Base-by-base conservation (phyloP, 768 basidiomycete genomes). In the Boletus rubropictus region DNA sequence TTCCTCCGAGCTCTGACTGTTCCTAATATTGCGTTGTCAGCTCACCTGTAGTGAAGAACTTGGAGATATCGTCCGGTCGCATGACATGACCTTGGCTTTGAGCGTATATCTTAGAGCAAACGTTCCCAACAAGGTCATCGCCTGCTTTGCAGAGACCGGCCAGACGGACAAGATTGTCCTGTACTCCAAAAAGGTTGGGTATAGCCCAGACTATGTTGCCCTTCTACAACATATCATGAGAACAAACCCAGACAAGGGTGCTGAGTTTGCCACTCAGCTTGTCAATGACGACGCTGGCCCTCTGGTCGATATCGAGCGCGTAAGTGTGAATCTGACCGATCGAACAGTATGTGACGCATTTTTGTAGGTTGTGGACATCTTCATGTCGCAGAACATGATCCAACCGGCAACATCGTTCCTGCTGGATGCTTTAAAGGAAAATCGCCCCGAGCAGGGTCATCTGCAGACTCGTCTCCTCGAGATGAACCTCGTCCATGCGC, bases 331-430 rank as follows among this genome's bases (percentile, higher is more conserved):
- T 35, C 29, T 31, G 29, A 27, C 9, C 5, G 18, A 24, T 42
- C 27, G 43, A 35, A 12, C 35, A 21, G 15, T 24, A 39, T n/a
- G 17, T 40, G 29, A 24, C 18, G 37, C 38, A 42, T 27, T 38
- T n/a, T 46, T 27, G 38, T 25, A 87, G 83, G 89, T 97, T 45
- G 93, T 97, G 50, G 96, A 99, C 60, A 96, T 98, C 59, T 98
- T 99, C 76, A 96, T 97, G 92, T 87, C 88, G 0, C 94, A 96
- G 65, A 98, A 97, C 71, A 91, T 98, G 92, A 94, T 98, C 48
- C 96, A 98, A 67, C 95, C 94, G 17, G 96, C 96, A 5, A 99
- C 96, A 0, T 94, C 92, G 1, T 98, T 99, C 84, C 73, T 98
- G 39, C 72, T 99, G 49, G 96, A 98, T 62, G 96, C 94, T 18